phyloP scores from a whole-genome alignment of 2,329 filamentous ascomycete genomes.

The Byssoonygena ceratinophila region DNA sequence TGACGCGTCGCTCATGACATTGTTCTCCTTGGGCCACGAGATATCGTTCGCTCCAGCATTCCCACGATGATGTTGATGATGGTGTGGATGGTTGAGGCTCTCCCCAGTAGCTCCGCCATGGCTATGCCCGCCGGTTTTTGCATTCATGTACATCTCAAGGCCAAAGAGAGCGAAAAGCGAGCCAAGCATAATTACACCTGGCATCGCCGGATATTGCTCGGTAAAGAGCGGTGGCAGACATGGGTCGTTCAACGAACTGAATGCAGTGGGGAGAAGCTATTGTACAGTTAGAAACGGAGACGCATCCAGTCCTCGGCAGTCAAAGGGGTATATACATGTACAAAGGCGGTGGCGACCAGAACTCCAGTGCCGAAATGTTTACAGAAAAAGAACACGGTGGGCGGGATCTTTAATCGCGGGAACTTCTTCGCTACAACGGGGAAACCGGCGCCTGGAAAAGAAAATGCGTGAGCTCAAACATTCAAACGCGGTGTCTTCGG shows the following conservation, averaged over 20 bases:
- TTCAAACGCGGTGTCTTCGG: background rate
- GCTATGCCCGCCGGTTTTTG: conserved; percentile 18
- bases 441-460: conserved; percentile 24
- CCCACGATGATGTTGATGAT: background rate
- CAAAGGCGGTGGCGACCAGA: conserved; percentile 32
- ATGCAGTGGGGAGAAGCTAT: conserved; percentile 51
- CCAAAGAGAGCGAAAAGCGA: conserved; percentile 41
- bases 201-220: conserved; percentile 50
- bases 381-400: conserved; percentile 36
- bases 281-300: conserved; percentile 4
- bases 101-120: conserved; percentile 20
- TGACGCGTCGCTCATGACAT: conserved; percentile 8
- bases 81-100: conserved; percentile 19
- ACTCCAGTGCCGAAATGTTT: conserved; percentile 48
- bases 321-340: conserved; percentile 26
- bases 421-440: conserved; percentile 38
- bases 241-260: conserved; percentile 38
- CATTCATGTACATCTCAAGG: conserved; percentile 13
- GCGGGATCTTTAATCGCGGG: conserved; percentile 24
- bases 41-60: conserved; percentile 3
- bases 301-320: background rate
- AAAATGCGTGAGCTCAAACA: background rate
- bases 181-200: conserved; percentile 56
- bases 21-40: conserved; percentile 15
- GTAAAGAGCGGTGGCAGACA: conserved; percentile 52